Conservation (phyloP, 2,329 filamentous ascomycete genomes). For the Claviceps fusiformis region DNA sequence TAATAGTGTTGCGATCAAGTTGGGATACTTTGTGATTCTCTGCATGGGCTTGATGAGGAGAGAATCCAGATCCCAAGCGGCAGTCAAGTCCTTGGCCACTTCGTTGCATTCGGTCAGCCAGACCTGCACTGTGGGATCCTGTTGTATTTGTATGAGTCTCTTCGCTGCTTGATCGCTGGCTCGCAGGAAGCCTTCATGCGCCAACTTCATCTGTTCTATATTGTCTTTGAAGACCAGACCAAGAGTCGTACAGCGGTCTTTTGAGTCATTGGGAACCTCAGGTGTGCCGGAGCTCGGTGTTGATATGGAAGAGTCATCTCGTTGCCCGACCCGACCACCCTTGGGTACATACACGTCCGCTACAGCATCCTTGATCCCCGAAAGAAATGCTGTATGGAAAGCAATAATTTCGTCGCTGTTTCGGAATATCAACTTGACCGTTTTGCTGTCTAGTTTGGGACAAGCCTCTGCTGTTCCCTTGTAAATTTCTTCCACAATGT, state of each 20-base stretch:
- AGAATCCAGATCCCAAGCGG: slow-evolving; percentile 89
- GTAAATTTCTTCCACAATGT: slow-evolving; percentile 94
- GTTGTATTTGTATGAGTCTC: slow-evolving; percentile 47
- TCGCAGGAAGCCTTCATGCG: slow-evolving; percentile 48
- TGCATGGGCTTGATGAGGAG: slow-evolving; percentile 97
- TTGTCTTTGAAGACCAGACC: slow-evolving; percentile 42
- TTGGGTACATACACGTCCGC: slow-evolving; percentile 64
- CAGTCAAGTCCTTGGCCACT: slow-evolving; percentile 81
- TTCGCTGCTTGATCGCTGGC: slow-evolving; percentile 50
- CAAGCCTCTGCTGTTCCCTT: slow-evolving; percentile 80
- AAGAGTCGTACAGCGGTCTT: slow-evolving; percentile 38
- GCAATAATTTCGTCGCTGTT: slow-evolving; percentile 84
- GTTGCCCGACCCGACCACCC: slow-evolving; percentile 27
- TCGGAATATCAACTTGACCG: slow-evolving; percentile 80
- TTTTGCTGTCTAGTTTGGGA: slow-evolving; percentile 65
- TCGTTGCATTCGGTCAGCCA: slow-evolving; percentile 92
- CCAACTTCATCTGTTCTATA: slow-evolving; percentile 45
- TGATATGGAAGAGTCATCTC: slow-evolving; percentile 27
- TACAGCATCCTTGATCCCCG: slow-evolving; percentile 67
- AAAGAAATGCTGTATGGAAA: slow-evolving; percentile 70
- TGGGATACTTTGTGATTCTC: slow-evolving; percentile 83
- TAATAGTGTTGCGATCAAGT: slow-evolving; percentile 68
- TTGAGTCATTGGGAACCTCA: slow-evolving; percentile 33
- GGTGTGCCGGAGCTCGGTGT: slow-evolving; percentile 25
- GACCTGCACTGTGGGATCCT: slow-evolving; percentile 53